These are phyloP conservation scores for Hypericum androsaemum DNA, from an alignment of 345 rosid species.

Conservation along the genomic window DNA sequence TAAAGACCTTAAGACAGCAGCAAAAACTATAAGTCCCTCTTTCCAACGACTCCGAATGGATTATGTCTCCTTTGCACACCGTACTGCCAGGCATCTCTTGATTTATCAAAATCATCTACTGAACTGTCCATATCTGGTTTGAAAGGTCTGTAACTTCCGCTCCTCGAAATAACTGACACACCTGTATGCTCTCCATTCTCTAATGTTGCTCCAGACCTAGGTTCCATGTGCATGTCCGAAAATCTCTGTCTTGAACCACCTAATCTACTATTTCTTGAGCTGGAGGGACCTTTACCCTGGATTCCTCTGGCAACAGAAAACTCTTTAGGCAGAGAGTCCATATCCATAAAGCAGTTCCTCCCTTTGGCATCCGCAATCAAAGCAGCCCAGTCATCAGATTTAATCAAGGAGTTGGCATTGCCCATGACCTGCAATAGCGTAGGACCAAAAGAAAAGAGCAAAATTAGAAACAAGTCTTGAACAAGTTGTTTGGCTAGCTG, in stretches of 20 bases:
- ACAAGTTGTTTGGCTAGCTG: no score
- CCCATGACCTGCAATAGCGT: slow-evolving; percentile 75
- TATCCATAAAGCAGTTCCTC: slow-evolving; percentile 85
- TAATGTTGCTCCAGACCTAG: slow-evolving; percentile 59
- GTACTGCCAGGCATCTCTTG: slow-evolving; percentile 76
- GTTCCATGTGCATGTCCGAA: slow-evolving; percentile 45
- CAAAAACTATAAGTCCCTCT: no score
- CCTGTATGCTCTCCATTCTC: slow-evolving; percentile 68
- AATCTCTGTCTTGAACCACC: slow-evolving; percentile 69
- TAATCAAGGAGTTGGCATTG: slow-evolving; percentile 70
- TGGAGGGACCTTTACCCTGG: slow-evolving; percentile 47
- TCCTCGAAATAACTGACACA: slow-evolving; percentile 36
- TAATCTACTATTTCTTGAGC: slow-evolving; percentile 54
- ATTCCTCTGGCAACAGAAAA: slow-evolving; percentile 43
- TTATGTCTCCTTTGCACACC: slow-evolving; percentile 14
- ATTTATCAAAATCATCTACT: slow-evolving; percentile 50
- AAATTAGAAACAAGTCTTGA: neutral
- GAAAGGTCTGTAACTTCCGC: slow-evolving; percentile 41
- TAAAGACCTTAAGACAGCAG: no score
- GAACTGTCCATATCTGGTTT: slow-evolving; percentile 40
- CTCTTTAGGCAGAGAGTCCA: slow-evolving; percentile 79
- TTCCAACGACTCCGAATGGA: no score
- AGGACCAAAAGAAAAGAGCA: slow-evolving; percentile 6
- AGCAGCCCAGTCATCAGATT: slow-evolving; percentile 95
- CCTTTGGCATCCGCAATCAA: slow-evolving; percentile 73